phyloP scores from a whole-genome alignment of 1,139 yeast genomes.

The Pichia cactophila region DNA sequence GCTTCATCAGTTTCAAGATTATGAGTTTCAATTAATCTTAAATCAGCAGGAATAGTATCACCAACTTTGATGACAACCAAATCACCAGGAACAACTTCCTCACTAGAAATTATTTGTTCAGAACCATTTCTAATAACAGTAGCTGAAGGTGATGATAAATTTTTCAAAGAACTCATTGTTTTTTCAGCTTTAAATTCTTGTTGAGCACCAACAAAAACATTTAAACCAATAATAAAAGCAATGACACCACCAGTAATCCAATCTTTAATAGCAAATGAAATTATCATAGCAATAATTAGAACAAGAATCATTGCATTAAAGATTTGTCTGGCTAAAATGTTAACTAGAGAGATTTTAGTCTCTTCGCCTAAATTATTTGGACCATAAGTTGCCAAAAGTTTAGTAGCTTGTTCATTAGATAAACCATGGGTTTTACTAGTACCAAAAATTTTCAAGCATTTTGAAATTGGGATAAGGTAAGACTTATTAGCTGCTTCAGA shows the following conservation, averaged over 20 bases:
- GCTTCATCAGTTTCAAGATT: conserved; percentile 81
- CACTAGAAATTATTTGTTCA: conserved; percentile 52
- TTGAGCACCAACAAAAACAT: conserved; percentile 60
- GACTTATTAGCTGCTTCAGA: background rate
- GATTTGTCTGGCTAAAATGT: conserved; percentile 59
- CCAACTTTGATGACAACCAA: conserved; percentile 60
- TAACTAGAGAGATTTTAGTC: conserved; percentile 44
- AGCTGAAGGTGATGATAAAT: conserved; percentile 68
- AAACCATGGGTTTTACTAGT: conserved; percentile 46
- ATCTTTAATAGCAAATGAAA: conserved; percentile 67
- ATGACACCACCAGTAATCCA: conserved; percentile 85
- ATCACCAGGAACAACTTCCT: conserved; percentile 72
- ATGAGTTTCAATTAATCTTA: conserved; percentile 51
- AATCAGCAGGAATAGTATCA: conserved; percentile 74
- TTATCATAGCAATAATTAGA: conserved; percentile 66
- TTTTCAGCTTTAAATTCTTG: conserved; percentile 57
- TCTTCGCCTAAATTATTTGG: conserved; percentile 53
- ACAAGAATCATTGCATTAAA: conserved; percentile 80
- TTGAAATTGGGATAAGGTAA: conserved; percentile 31
- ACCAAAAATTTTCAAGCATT: conserved; percentile 32
- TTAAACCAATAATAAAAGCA: conserved; percentile 59
- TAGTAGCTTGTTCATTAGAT: conserved; percentile 31
- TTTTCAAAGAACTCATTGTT: conserved; percentile 70
- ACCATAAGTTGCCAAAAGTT: conserved; percentile 39
- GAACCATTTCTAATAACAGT: conserved; percentile 58